Conservation (phyloP, 805 yeast species). For the Starmerella vaccinii region DNA sequence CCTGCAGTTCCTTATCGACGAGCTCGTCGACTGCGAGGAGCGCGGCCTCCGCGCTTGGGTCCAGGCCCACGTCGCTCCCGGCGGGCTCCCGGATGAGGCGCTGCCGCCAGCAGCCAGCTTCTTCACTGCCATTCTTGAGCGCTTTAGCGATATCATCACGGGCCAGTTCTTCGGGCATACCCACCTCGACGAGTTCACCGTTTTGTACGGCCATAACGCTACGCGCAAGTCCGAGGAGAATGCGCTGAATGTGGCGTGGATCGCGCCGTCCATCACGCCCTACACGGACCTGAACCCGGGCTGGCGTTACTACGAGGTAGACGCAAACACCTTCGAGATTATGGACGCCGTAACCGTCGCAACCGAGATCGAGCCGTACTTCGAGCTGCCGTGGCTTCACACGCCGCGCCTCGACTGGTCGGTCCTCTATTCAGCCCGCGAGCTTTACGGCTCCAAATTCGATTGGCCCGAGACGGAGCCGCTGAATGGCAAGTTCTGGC, state of each 20-base stretch:
- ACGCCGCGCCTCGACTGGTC: constrained; percentile 50
- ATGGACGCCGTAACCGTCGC: constrained; percentile 52
- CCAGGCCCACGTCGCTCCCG: constrained; percentile 55
- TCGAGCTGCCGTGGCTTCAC: constrained; percentile 24
- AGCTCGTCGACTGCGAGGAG: constrained; percentile 49
- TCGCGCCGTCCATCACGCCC: constrained; percentile 59
- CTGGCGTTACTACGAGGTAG: constrained; percentile 65
- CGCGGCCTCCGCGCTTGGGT: constrained; percentile 62
- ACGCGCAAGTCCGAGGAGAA: constrained; percentile 36
- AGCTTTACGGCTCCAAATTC: constrained; percentile 37
- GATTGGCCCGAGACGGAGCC: constrained; percentile 53
- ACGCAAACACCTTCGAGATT: constrained; percentile 47
- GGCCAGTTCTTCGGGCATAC: constrained; percentile 64
- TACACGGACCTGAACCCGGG: constrained; percentile 51
- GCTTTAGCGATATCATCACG: constrained; percentile 59
- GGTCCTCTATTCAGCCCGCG: constrained; percentile 56
- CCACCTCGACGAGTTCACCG: constrained; percentile 56
- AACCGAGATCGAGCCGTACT: constrained; percentile 47
- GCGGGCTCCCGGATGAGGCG: constrained; percentile 43
- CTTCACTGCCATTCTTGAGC: constrained; percentile 47
- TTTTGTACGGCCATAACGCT: constrained; percentile 44
- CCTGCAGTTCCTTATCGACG: constrained; percentile 50
- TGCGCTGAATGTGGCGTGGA: constrained; percentile 51
- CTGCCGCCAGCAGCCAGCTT: constrained; percentile 52
- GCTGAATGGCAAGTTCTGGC: constrained; percentile 62